Percentiles rank a stretch among this genome's conserved stretches.
Evolutionary conservation across 768 basidiomycete species (phyloP).

Genomic region (Auricularia cornea): DNA sequence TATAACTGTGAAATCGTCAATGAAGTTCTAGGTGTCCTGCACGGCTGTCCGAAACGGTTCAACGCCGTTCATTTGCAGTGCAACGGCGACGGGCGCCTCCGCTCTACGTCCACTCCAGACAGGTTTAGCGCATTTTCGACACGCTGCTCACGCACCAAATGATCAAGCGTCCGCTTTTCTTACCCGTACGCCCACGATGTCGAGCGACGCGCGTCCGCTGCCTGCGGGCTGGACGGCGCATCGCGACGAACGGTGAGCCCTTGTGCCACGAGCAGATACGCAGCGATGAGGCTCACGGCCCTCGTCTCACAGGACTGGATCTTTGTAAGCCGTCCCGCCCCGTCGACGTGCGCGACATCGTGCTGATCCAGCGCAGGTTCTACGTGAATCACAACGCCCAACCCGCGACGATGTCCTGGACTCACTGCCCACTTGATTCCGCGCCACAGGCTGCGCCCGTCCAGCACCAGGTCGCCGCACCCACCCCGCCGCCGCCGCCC

Average conservation of each 20-base stretch:
- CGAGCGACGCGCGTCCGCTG: neutral
- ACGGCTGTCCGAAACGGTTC: neutral
- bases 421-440: neutral
- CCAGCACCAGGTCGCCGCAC: neutral
- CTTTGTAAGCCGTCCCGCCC: neutral
- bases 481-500: neutral
- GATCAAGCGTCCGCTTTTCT: neutral
- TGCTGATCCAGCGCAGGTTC: neutral
- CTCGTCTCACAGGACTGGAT: neutral
- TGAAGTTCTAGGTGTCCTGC: no score
- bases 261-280: neutral
- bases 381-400: neutral
- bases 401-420: neutral
- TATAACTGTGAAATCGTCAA: neutral
- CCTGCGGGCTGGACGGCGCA: neutral
- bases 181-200: neutral
- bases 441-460: neutral
- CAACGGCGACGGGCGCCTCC: neutral
- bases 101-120: neutral
- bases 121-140: neutral
- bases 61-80: neutral
- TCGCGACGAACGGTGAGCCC: neutral
- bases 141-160: neutral
- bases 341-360: neutral
- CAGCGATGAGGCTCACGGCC: neutral